Percentiles rank a stretch among this genome's conserved stretches.
phyloP scores from a whole-genome alignment of 257 asterid genomes.

The Plantago ovata region DNA sequence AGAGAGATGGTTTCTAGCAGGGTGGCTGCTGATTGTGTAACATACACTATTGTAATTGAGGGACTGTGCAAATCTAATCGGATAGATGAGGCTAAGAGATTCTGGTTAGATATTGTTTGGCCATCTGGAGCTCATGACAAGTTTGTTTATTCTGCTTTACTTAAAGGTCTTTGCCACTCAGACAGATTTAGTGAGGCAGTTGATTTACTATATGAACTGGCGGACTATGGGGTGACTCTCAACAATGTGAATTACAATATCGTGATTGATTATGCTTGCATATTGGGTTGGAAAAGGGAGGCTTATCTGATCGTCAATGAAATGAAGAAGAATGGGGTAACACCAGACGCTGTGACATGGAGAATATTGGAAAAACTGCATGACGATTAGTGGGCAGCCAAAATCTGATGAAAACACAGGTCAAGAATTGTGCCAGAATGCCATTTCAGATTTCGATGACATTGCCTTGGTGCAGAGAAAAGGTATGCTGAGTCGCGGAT shows the following conservation, averaged over 20 bases:
- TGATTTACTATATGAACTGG: slow-evolving; percentile 68
- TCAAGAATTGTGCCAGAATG: neutral
- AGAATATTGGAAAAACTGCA: slow-evolving; percentile 76
- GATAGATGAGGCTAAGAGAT: slow-evolving; percentile 61
- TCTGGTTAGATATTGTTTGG: slow-evolving; percentile 70
- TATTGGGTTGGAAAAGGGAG: slow-evolving; percentile 64
- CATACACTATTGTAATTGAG: slow-evolving; percentile 54
- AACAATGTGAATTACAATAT: slow-evolving; percentile 70
- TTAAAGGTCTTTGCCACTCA: slow-evolving; percentile 61
- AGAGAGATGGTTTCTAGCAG: slow-evolving; percentile 37
- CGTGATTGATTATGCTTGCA: slow-evolving; percentile 59
- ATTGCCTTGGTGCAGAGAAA: too few species aligned
- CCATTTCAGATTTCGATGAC: neutral
- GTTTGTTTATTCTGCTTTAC: slow-evolving; percentile 65
- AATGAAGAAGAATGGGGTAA: slow-evolving; percentile 71
- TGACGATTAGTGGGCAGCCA: neutral
- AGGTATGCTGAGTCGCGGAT: too few species aligned
- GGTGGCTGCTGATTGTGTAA: slow-evolving; percentile 53
- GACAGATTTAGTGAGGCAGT: slow-evolving; percentile 60
- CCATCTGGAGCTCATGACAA: slow-evolving; percentile 67
- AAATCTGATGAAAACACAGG: neutral
- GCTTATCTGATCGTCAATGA: slow-evolving; percentile 77
- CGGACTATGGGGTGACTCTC: slow-evolving; percentile 59
- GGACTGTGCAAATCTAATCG: slow-evolving; percentile 45
- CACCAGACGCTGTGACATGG: slow-evolving; percentile 84